Conservation (phyloP, 495 filamentous ascomycete genomes). For the Neurospora sp. region DNA sequence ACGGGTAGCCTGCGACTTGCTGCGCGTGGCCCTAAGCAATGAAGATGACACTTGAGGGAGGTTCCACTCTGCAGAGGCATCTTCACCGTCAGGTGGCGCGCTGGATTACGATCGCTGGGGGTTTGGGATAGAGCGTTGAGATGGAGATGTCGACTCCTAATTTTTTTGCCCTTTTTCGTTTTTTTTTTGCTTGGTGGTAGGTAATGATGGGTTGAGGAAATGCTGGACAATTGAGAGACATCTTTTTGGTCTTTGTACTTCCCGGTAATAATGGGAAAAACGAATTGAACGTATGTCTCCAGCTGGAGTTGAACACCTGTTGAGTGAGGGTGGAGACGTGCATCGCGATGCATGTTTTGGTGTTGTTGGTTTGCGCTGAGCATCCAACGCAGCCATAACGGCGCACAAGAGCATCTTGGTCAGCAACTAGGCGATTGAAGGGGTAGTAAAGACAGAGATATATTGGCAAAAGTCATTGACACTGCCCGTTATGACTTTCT, state of each 20-base stretch:
- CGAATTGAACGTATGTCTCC: not conserved
- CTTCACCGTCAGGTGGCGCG: slow-evolving; percentile 43
- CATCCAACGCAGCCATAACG: not conserved
- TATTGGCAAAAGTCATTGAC: too few species aligned
- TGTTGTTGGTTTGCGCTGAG: not conserved
- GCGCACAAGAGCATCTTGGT: not conserved
- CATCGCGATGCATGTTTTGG: not conserved
- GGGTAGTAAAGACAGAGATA: too few species aligned
- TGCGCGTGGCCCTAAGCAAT: slow-evolving; percentile 38
- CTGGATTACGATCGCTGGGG: slow-evolving; percentile 42
- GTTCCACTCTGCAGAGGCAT: slow-evolving; percentile 43
- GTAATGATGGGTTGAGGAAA: too few species aligned
- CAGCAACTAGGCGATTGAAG: too few species aligned
- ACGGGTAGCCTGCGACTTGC: slow-evolving; percentile 39
- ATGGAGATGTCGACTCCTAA: slow-evolving; percentile 37
- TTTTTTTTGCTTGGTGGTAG: not conserved
- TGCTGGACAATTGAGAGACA: not conserved
- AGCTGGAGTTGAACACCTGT: not conserved
- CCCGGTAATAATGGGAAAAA: not conserved
- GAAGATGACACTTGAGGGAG: slow-evolving; percentile 40
- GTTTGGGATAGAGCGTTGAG: slow-evolving; percentile 35
- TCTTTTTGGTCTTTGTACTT: not conserved
- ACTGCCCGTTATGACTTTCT: too few species aligned
- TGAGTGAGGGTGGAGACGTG: not conserved
- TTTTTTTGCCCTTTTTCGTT: slow-evolving; percentile 22